Conservation (phyloP, 352 stramenopile species). For the Phytophthora sansomeana region DNA sequence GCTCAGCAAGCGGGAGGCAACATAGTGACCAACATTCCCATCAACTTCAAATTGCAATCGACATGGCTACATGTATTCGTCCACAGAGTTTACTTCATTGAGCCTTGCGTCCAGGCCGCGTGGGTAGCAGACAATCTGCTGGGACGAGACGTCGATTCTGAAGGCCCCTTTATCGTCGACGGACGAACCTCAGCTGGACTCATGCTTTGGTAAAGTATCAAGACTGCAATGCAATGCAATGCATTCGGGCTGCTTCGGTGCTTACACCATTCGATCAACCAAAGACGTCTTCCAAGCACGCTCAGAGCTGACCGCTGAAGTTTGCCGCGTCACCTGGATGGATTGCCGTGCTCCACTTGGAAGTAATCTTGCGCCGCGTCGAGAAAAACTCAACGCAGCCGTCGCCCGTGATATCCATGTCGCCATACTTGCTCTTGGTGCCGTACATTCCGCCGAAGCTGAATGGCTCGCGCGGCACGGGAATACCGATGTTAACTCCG, state of each 20-base stretch:
- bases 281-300: neutral
- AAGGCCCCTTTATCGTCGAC: constrained; percentile 6
- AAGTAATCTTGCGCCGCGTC: constrained; percentile 97
- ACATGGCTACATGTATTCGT: constrained; percentile 15
- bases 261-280: too few relatives aligned
- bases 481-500: constrained; percentile 97
- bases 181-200: neutral
- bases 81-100: constrained; percentile 8
- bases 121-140: neutral
- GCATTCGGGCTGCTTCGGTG: too few relatives aligned
- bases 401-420: constrained; percentile 99
- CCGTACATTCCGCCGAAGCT: constrained; percentile 98
- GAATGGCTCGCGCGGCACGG: constrained; percentile 95
- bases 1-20: neutral
- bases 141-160: neutral
- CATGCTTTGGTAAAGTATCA: too few relatives aligned
- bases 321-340: constrained; percentile 67
- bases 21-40: constrained; percentile 20
- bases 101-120: constrained; percentile 11
- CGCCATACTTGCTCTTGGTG: constrained; percentile 97
- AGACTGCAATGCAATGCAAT: too few relatives aligned
- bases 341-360: constrained; percentile 89
- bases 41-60: constrained; percentile 28
- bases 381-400: constrained; percentile 98
- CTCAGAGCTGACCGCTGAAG: constrained; percentile 73